Base-by-base conservation (phyloP, 495 filamentous ascomycete species). In the Parathielavia hyrcaniae region DNA sequence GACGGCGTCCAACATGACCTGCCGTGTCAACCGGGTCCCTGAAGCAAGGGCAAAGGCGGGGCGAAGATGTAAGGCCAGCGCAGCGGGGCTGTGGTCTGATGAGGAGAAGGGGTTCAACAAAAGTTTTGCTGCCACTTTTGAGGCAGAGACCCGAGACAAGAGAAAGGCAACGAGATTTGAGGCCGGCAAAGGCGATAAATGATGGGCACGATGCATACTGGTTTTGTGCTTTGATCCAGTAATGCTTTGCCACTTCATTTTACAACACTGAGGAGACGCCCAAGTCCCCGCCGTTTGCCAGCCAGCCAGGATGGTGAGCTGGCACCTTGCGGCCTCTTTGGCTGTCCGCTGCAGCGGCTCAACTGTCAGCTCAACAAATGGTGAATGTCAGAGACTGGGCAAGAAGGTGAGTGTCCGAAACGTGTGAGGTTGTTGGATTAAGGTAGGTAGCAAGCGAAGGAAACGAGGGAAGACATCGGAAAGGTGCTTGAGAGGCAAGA, bases 61-160 rank as follows among this genome's bases (percentile, higher is more conserved):
- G 60, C 61, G 50, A 61, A 30, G 26, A 66, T 71, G 69, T 67
- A 70, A 65, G 64, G 69, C 64, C 69, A 71, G 59, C 69, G 60
- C 69, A 71, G 61, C 58, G 50, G 65, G 44, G 50, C 43, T 59
- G 40, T 59, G 57, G 41, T 4, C 20, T 45, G 23, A 35, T n/a
- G n/a, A n/a, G n/a, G n/a, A n/a, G n/a, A n/a, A n/a, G n/a, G n/a
- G 23, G 17, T 44, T n/a, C 4, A 41, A 40, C 20, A 20, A 50
- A 20, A 12, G 8, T n/a, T n/a, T n/a, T n/a, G n/a, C 12, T 23
- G 12, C 19, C 14, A 53, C 50, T 40, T 19, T 43, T 5, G 20
- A 30, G 22, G 36, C 20, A 23, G 14, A 50, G 48, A 38, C 32
- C 35, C 50, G 22, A 35, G 36, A 52, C 46, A 48, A n/a, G n/a